Base-by-base conservation (phyloP, 768 basidiomycete genomes). In the Rickenella mellea region DNA sequence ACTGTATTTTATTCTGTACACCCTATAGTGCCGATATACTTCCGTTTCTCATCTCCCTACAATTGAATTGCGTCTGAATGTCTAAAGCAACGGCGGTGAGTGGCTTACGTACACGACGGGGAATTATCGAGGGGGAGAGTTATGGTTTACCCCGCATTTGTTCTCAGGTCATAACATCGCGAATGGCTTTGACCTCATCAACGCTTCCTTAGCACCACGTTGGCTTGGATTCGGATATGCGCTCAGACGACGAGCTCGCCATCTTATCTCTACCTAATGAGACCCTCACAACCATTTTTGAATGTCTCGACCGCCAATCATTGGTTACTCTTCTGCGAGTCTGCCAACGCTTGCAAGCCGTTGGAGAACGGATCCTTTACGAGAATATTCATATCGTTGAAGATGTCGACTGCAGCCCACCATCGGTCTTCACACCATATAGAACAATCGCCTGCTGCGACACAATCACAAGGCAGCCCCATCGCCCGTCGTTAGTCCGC, bases 291-390 rank as follows among this genome's bases (percentile, higher is more conserved):
- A 58, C 66, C 42, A 73, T 79, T 44, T 71, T 79, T 50, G 54
- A 53, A 15, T 41, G 53, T 41, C 56, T 65, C 38, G 41, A 52
- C 6, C 51, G 48, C 1, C 39, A 41, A 22, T 54, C 56, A 6
- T 70, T 80, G 43, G 58, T 64, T 28, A 48, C 55, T 40, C 50
- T 71, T 43, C 51, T 73, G 20, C 58, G 64, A 43, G 69, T 73
- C 41, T 77, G 71, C n/a, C 64, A 54, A 35, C 53, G 46, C 40
- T 65, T 54, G 52, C 56, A 46, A 42, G 71, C 65, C 26, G 69
- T 79, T 27, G 76, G 76, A 2, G 78, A 80, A 55, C 72, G 73
- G 43, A 52, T 75, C 17, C 70, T 82, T 27, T 80, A 81, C 54
- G 57, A 76, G 9, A 65, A 67, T 40, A 63, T 79, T 46, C 49